Conservation (phyloP, 495 filamentous ascomycete species). For the Aspergillus carlsbadensis region DNA sequence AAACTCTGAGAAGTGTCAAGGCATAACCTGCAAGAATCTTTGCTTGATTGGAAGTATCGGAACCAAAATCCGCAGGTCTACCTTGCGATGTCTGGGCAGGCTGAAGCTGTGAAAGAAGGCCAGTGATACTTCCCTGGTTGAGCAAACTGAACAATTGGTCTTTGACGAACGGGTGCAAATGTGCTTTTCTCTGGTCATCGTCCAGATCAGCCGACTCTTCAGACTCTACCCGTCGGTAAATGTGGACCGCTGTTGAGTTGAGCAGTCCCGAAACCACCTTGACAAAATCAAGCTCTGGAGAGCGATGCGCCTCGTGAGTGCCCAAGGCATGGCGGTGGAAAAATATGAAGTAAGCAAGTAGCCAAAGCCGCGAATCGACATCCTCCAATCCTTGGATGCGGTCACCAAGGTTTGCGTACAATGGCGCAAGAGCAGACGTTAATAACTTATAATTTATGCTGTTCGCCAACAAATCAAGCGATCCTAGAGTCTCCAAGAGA, state of each 20-base stretch:
- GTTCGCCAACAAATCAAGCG: slow-evolving; percentile 46
- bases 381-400: slow-evolving; percentile 25
- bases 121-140: slow-evolving; percentile 62
- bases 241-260: slow-evolving; percentile 57
- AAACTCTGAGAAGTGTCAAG: slow-evolving; percentile 80
- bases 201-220: slow-evolving; percentile 42
- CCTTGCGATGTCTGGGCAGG: slow-evolving; percentile 29
- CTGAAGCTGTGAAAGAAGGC: slow-evolving; percentile 50
- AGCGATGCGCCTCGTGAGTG: slow-evolving; percentile 36
- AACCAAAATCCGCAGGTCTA: slow-evolving; percentile 23
- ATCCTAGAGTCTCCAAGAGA: slow-evolving; percentile 39
- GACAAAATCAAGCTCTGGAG: slow-evolving; percentile 60
- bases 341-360: slow-evolving; percentile 78
- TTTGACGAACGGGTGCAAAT: slow-evolving; percentile 56
- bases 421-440: slow-evolving; percentile 43
- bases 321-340: slow-evolving; percentile 58
- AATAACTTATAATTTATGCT: slow-evolving; percentile 55
- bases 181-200: slow-evolving; percentile 28
- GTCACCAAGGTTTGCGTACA: slow-evolving; percentile 25
- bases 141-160: slow-evolving; percentile 62
- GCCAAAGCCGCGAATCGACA: slow-evolving; percentile 58
- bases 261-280: slow-evolving; percentile 64
- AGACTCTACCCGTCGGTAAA: slow-evolving; percentile 54
- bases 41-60: slow-evolving; percentile 55
- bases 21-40: slow-evolving; percentile 82